phyloP scores from a whole-genome alignment of 192 early-diverging fungal species.

The Globomyces pollinis-pini region DNA sequence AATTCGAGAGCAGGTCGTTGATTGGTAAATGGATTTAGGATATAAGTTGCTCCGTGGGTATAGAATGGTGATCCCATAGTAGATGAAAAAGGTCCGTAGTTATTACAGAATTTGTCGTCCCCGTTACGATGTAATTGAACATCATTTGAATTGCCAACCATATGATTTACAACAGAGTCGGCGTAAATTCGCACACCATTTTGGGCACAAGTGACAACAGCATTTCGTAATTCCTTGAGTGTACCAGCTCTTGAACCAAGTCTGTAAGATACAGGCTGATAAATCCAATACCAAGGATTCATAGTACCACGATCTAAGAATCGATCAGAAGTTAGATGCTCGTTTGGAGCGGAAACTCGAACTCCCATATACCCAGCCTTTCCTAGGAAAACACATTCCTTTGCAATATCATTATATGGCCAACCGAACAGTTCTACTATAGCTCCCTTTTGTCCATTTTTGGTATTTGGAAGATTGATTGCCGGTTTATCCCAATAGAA shows the following conservation, averaged over 20 bases:
- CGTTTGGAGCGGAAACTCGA: constrained; percentile 8
- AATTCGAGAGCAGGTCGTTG: constrained; percentile 16
- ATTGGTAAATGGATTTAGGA: constrained; percentile 6
- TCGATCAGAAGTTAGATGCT: constrained; percentile 11
- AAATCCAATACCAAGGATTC: constrained; percentile 13
- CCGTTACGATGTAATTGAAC: constrained; percentile 6
- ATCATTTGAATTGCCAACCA: constrained; percentile 12
- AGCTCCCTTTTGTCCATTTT: constrained; percentile 24
- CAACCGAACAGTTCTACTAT: constrained; percentile 27
- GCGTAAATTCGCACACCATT: constrained; percentile 18
- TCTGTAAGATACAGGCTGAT: constrained; percentile 18
- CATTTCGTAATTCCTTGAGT: constrained; percentile 6
- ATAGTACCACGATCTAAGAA: neutral
- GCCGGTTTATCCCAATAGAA: neutral
- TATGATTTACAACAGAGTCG: constrained; percentile 26
- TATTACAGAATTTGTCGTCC: neutral
- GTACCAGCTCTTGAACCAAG: constrained; percentile 5
- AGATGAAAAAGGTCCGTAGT: constrained; percentile 7
- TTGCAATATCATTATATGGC: constrained; percentile 15
- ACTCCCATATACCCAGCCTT: constrained; percentile 22
- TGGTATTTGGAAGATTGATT: constrained; percentile 5
- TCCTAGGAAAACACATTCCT: constrained; percentile 15
- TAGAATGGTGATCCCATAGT: constrained; percentile 22
- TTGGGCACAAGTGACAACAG: constrained; percentile 13
- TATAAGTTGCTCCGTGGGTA: constrained; percentile 15